Evolutionary conservation across 306 rosid genomes (phyloP).

Genomic region (Betula pendula): DNA sequence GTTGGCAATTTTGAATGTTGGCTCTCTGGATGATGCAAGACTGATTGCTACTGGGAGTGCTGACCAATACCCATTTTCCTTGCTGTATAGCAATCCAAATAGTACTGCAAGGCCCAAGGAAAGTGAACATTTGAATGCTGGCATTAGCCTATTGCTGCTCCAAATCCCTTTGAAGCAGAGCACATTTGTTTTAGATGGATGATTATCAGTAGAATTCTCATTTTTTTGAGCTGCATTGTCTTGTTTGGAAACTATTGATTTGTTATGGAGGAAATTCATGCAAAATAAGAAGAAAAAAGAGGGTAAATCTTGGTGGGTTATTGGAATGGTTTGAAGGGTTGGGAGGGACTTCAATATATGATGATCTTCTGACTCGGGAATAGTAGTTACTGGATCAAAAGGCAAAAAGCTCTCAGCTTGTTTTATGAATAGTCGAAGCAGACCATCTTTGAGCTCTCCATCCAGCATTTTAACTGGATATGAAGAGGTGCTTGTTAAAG

Average conservation of each 20-base stretch:
- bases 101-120: slow-evolving; percentile 61
- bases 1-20: slow-evolving; percentile 61
- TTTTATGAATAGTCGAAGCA: slow-evolving; percentile 34
- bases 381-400: slow-evolving; percentile 32
- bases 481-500: slow-evolving; percentile 38
- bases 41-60: slow-evolving; percentile 68
- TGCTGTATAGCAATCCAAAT: slow-evolving; percentile 56
- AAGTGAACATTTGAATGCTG: slow-evolving; percentile 51
- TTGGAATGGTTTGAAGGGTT: slow-evolving; percentile 49
- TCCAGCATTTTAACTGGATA: slow-evolving; percentile 39
- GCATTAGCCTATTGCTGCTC: slow-evolving; percentile 28
- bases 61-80: slow-evolving; percentile 58
- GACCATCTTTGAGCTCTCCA: slow-evolving; percentile 39
- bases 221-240: neutral
- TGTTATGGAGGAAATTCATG: slow-evolving; percentile 41
- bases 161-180: slow-evolving; percentile 5
- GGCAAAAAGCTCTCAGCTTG: slow-evolving; percentile 25
- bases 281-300: slow-evolving; percentile 64
- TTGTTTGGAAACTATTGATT: neutral
- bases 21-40: slow-evolving; percentile 50
- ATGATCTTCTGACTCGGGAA: slow-evolving; percentile 44
- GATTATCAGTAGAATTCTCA: neutral
- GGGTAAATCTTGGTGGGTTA: slow-evolving; percentile 41
- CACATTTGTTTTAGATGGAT: slow-evolving; percentile 12
- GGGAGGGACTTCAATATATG: slow-evolving; percentile 36